Base-by-base conservation (phyloP, 805 yeast genomes). In the Wickerhamomyces bovis region DNA sequence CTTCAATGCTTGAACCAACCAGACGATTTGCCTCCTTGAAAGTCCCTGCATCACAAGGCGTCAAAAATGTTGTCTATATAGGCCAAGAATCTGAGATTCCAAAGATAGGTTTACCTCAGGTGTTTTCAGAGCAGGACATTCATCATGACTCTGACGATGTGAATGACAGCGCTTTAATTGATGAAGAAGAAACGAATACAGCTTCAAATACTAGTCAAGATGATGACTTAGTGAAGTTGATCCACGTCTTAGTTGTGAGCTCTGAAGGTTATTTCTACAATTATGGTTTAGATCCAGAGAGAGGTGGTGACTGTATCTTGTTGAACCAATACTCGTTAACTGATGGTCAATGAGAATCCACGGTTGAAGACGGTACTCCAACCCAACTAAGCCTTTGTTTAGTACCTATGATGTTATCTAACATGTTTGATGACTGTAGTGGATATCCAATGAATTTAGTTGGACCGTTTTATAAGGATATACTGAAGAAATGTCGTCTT, bases 221-320 rank as follows among this genome's bases (percentile, higher is more conserved):
- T 7, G 68, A 65, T 6, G 54, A 63, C 4, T 56, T 57, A 8
- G 61, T 61, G 28, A 62, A 55, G 16, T 52, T 70, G 46, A 60
- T 50, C 41, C 77, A 76, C 56, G 80, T 80, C 13, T 75, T 80
- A 48, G 92, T 89, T 6, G 87, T 88, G 4, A 87, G 96, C 1
- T 76, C 84, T 0, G 86, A 81, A 47, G 98, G 98, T 0, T 78
- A 76, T 53, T 84, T 86, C 54, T 85, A 83, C 57, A 86, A 85
- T 43, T 92, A 88, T 63, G 83, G 83, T 2, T 68, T 92, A 41
- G 94, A 89, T 51, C 83, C 94, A 0, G 95, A 83, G 50, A 68
- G 90, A 45, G 98, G 98, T 1, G 99, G 99, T 2, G 97, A 90
- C 60, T 92, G 98, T 66, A 78, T 84, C 36, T 68, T 89, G 50